A percentile compares a stretch with the other conserved stretches of the same genome.
phyloP scores from a whole-genome alignment of 2,329 filamentous ascomycete genomes.

The Dendryphion nanum region DNA sequence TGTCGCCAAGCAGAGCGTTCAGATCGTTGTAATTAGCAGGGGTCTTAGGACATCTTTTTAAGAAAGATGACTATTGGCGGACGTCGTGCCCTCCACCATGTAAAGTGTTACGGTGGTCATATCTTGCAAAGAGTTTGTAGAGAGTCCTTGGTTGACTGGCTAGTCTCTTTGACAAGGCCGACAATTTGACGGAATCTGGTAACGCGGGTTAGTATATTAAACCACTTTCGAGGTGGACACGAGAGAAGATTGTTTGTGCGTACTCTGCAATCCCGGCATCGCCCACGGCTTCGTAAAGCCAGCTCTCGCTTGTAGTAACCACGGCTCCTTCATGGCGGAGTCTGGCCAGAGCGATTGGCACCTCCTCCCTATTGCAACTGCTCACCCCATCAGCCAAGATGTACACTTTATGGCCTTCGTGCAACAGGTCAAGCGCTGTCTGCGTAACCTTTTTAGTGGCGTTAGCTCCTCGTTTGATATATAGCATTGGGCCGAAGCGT shows the following conservation, averaged over 20 bases:
- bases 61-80: too few species aligned
- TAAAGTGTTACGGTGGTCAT: too few species aligned
- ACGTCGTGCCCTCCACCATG: too few species aligned
- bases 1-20: too few species aligned
- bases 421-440: slow-evolving; percentile 67
- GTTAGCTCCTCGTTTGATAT: too few species aligned
- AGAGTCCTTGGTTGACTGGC: slow-evolving; percentile 66
- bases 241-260: slow-evolving; percentile 13
- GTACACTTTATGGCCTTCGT: slow-evolving; percentile 76
- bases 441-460: background rate
- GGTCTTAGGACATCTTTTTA: too few species aligned
- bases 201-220: background rate
- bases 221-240: background rate
- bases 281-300: slow-evolving; percentile 84
- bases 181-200: slow-evolving; percentile 68
- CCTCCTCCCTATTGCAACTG: slow-evolving; percentile 80
- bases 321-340: slow-evolving; percentile 72
- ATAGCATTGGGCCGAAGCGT: too few species aligned
- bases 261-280: slow-evolving; percentile 68
- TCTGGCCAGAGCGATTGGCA: slow-evolving; percentile 73
- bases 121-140: slow-evolving; percentile 66
- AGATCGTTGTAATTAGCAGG: too few species aligned
- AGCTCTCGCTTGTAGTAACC: slow-evolving; percentile 85
- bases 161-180: slow-evolving; percentile 74
- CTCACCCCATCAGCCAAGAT: slow-evolving; percentile 86